Evolutionary conservation across 2,329 filamentous ascomycete genomes (phyloP).

Genomic region (Ascocoryne sarcoides): DNA sequence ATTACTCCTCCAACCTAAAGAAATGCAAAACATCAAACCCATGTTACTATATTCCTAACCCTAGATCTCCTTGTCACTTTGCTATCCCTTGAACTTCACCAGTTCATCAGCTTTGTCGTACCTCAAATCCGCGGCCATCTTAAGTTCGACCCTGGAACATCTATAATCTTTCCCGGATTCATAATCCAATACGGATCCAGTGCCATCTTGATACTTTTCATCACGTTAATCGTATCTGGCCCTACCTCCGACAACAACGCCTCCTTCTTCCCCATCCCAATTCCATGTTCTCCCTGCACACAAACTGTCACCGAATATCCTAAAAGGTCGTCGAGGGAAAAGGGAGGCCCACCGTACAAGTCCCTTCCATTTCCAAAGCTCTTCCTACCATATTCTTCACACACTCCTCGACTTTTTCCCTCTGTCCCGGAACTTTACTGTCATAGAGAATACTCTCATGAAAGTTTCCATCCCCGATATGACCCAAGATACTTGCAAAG

Average conservation of each 20-base stretch:
- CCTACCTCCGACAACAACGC: slow-evolving; percentile 73
- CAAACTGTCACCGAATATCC: background rate
- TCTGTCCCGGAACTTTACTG: slow-evolving; percentile 57
- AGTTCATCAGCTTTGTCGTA: too few relatives aligned
- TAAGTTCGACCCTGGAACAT: slow-evolving; percentile 48
- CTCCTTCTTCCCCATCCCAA: slow-evolving; percentile 80
- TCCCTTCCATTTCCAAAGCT: slow-evolving; percentile 91
- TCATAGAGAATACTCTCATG: slow-evolving; percentile 90
- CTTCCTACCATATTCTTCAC: slow-evolving; percentile 85
- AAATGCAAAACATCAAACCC: too few relatives aligned
- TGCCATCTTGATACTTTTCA: slow-evolving; percentile 75
- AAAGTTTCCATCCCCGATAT: slow-evolving; percentile 92
- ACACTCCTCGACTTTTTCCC: slow-evolving; percentile 66
- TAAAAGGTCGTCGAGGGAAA: slow-evolving; percentile 3
- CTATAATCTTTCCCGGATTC: slow-evolving; percentile 90
- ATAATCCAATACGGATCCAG: slow-evolving; percentile 82
- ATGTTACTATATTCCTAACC: too few relatives aligned
- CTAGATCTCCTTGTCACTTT: too few relatives aligned
- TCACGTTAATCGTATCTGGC: slow-evolving; percentile 69
- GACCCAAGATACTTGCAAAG: slow-evolving; percentile 80
- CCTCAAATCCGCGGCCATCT: too few relatives aligned
- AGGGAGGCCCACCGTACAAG: slow-evolving; percentile 52
- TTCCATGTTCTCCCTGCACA: slow-evolving; percentile 66
- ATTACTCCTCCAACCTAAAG: too few relatives aligned
- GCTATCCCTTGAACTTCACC: too few relatives aligned